A percentile compares a stretch with the other conserved stretches of the same genome.
phyloP scores from a whole-genome alignment of 371 early-diverging fungal species.

The Catenaria anguillulae region DNA sequence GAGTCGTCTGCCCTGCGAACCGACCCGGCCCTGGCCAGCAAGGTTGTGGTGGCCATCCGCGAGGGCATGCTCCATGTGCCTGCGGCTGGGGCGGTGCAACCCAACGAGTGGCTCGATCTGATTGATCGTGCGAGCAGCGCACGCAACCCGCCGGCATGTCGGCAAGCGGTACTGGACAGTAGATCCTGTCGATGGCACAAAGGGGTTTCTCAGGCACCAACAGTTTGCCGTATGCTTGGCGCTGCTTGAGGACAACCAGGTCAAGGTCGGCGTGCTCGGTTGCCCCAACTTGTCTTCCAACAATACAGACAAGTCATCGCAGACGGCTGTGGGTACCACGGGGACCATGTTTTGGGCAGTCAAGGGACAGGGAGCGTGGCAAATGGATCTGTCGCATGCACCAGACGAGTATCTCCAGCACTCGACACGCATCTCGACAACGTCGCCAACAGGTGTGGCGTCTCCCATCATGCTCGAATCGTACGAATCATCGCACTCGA shows the following conservation, averaged over 20 bases:
- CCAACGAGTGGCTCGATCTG: constrained; percentile 49
- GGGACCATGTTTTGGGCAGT: not conserved
- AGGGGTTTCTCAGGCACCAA: constrained; percentile 90
- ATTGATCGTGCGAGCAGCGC: constrained; percentile 57
- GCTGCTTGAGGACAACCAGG: constrained; percentile 59
- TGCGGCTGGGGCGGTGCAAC: not conserved
- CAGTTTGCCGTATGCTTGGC: constrained; percentile 95
- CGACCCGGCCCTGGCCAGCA: constrained; percentile 63
- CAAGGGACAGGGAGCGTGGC: not conserved
- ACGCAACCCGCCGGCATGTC: not conserved
- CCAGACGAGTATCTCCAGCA: too few species aligned
- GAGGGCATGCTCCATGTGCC: not conserved
- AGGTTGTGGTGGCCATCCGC: constrained; percentile 31
- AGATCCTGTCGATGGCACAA: constrained; percentile 91
- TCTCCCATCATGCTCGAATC: constrained; percentile 2
- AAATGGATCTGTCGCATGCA: not conserved
- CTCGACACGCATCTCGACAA: not conserved
- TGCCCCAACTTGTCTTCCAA: constrained; percentile 81
- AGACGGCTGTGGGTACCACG: not conserved
- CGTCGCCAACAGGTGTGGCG: not conserved
- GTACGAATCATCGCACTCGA: constrained; percentile 49
- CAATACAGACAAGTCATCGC: constrained; percentile 3
- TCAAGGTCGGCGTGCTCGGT: constrained; percentile 81
- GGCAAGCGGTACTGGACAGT: constrained; percentile 72
- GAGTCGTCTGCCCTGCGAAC: constrained; percentile 61